phyloP scores from a whole-genome alignment of 2,329 filamentous ascomycete genomes.

The Fusarium lateritium region DNA sequence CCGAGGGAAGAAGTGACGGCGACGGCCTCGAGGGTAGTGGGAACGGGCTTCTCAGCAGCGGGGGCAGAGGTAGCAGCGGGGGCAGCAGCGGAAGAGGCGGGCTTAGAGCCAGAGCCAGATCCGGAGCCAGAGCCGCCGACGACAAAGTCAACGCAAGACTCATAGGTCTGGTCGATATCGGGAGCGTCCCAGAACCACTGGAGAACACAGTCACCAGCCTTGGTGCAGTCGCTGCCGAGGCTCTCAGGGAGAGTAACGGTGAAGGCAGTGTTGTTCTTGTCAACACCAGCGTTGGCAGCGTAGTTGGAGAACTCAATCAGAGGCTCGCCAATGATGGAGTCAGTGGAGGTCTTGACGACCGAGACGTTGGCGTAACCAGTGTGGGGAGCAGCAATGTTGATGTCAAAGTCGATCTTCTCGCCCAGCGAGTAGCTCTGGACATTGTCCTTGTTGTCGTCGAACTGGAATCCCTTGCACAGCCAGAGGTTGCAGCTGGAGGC shows the following conservation, averaged over 20 bases:
- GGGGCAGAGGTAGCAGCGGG: constrained; percentile 16
- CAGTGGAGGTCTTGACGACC: constrained; percentile 67
- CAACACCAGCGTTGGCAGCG: constrained; percentile 60
- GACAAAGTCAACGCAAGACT: constrained; percentile 73
- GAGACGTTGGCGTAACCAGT: constrained; percentile 68
- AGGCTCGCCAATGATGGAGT: constrained; percentile 66
- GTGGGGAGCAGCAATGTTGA: constrained; percentile 61
- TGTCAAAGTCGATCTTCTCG: constrained; percentile 60
- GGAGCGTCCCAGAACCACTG: constrained; percentile 75
- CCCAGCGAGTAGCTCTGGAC: constrained; percentile 61
- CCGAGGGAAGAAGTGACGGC: constrained; percentile 13
- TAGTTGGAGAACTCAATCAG: constrained; percentile 70
- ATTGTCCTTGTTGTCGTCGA: constrained; percentile 60
- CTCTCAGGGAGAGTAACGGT: constrained; percentile 67
- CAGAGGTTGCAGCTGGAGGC: constrained; percentile 56
- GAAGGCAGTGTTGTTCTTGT: constrained; percentile 64
- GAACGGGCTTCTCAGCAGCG: constrained; percentile 16
- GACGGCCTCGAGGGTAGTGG: constrained; percentile 25
- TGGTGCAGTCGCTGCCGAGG: constrained; percentile 62
- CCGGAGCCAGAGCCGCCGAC: constrained; percentile 30
- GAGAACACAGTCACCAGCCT: constrained; percentile 65
- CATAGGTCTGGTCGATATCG: constrained; percentile 72
- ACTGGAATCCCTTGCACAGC: constrained; percentile 64
- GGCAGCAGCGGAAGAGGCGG: constrained; percentile 22
- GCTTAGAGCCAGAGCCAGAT: constrained; percentile 9